Conservation (phyloP, 176 grass and related monocot species). For the Coix lacrymajobi region DNA sequence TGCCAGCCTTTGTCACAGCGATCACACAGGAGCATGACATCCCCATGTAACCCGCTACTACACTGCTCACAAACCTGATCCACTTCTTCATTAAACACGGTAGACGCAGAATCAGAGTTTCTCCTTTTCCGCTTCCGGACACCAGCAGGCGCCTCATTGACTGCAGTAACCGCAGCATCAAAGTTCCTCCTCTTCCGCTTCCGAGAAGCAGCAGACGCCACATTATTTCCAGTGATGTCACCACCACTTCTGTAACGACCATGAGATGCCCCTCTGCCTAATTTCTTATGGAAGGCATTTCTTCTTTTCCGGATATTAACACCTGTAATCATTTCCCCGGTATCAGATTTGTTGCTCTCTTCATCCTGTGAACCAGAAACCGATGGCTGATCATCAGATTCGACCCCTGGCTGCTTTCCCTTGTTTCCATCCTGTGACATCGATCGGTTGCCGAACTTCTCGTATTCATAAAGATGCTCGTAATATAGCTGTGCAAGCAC, state of each 20-base stretch:
- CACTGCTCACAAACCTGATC: constrained; percentile 97
- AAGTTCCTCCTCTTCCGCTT: constrained; percentile 37
- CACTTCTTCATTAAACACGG: constrained; percentile 28
- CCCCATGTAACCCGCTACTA: constrained; percentile 76
- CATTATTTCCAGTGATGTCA: background rate
- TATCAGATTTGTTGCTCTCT: background rate
- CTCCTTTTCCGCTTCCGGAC: constrained; percentile 31
- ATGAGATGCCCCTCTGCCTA: background rate
- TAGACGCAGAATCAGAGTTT: background rate
- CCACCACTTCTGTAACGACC: background rate
- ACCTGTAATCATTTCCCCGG: background rate
- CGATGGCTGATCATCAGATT: constrained; percentile 7
- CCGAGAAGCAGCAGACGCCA: background rate
- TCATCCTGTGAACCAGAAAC: constrained; percentile 8
- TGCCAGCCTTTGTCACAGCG: constrained; percentile 91
- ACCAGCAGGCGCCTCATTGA: constrained; percentile 15
- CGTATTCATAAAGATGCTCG: constrained; percentile 78
- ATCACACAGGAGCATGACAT: constrained; percentile 88
- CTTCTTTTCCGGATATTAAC: constrained; percentile 15
- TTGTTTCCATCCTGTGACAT: background rate
- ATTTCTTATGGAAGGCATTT: background rate
- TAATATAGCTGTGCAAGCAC: constrained; percentile 78
- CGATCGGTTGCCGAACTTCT: constrained; percentile 47
- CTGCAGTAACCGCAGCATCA: background rate
- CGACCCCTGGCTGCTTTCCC: background rate